Percentiles rank a stretch among this genome's conserved stretches.
Evolutionary conservation across 2,329 filamentous ascomycete genomes (phyloP).

Genomic region (Botrytis squamosa): DNA sequence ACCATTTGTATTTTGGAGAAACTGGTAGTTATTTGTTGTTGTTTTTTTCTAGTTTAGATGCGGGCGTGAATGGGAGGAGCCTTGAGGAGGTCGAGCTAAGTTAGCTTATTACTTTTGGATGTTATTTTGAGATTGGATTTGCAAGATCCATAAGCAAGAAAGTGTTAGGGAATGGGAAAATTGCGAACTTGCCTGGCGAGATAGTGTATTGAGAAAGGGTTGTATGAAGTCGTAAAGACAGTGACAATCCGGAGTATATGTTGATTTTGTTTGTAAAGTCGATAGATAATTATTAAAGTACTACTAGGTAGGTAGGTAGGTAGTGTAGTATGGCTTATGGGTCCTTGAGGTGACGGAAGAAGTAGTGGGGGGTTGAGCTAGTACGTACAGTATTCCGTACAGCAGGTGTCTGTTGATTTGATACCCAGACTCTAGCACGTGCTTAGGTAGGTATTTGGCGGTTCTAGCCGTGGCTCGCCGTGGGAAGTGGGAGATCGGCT

Average conservation of each 20-base stretch:
- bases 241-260: neutral
- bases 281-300: neutral
- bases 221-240: neutral
- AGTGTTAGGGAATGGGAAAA: neutral
- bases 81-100: neutral
- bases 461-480: neutral
- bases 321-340: neutral
- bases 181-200: neutral
- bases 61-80: neutral
- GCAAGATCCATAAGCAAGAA: neutral
- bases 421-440: neutral
- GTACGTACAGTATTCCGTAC: neutral
- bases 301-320: neutral
- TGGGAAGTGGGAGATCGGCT: neutral
- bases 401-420: neutral
- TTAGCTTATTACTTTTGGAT: neutral
- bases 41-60: neutral
- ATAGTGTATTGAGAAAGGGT: neutral
- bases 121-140: neutral
- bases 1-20: conserved; percentile 1
- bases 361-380: conserved; percentile 16
- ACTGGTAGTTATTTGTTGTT: neutral
- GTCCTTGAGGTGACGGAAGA: neutral
- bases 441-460: neutral
- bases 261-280: neutral